Evolutionary conservation across 495 filamentous ascomycete species (phyloP).

Genomic region (Aspergillus affinis): DNA sequence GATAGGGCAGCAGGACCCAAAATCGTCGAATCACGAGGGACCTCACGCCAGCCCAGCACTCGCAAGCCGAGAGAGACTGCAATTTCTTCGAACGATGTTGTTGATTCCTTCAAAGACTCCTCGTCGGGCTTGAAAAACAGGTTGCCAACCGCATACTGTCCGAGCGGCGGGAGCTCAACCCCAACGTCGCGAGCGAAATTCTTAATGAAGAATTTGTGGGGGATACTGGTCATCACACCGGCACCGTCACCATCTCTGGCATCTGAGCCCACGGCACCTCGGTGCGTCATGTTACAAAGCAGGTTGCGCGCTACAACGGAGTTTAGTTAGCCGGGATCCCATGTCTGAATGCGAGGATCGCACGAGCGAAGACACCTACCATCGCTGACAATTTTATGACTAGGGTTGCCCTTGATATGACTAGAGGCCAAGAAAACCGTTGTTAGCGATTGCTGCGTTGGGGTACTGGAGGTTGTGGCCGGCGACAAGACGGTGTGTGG

Average conservation of each 20-base stretch:
- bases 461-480: background rate
- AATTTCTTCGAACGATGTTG: constrained; percentile 85
- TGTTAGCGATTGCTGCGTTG: background rate
- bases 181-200: constrained; percentile 91
- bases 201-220: constrained; percentile 98
- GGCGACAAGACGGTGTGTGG: constrained; percentile 3
- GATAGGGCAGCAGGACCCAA: constrained; percentile 92
- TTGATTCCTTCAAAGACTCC: constrained; percentile 83
- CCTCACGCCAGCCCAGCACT: constrained; percentile 95
- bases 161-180: constrained; percentile 79
- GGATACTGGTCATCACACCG: constrained; percentile 99
- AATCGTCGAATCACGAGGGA: constrained; percentile 88
- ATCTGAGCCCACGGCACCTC: constrained; percentile 96
- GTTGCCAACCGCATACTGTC: constrained; percentile 97
- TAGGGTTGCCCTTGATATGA: constrained; percentile 95
- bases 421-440: constrained; percentile 40
- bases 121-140: constrained; percentile 97
- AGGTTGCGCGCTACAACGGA: constrained; percentile 71
- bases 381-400: constrained; percentile 99
- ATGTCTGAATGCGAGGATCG: background rate
- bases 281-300: constrained; percentile 99
- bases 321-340: constrained; percentile 13
- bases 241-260: constrained; percentile 96
- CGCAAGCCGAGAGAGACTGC: constrained; percentile 83
- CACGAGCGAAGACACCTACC: constrained; percentile 55